Percentiles rank a stretch among this genome's conserved stretches.
Conservation (phyloP, 257 asterid genomes). For the Fraxinus quadrangulata region DNA sequence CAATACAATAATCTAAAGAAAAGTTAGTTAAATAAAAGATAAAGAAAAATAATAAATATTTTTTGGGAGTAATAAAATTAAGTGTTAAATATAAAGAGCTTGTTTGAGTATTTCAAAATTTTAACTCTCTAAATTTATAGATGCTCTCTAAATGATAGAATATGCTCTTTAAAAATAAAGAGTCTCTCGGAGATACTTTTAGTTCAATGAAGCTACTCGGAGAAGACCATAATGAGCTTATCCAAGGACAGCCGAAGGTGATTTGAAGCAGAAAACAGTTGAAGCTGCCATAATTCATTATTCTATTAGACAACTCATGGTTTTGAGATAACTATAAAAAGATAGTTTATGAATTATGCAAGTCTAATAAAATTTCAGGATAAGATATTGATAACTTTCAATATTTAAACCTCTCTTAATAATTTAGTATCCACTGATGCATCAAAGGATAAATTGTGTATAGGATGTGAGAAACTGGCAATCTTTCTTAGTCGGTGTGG, state of each 20-base stretch:
- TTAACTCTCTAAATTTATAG: no score
- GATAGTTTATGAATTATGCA: neutral
- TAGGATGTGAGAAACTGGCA: neutral
- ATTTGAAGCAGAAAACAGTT: neutral
- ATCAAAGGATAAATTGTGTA: neutral
- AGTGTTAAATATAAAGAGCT: no score
- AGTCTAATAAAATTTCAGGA: neutral
- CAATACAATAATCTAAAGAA: no score
- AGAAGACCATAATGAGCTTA: constrained; percentile 1
- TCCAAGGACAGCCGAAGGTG: neutral
- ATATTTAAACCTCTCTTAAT: neutral
- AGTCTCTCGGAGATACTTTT: no score
- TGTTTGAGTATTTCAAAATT: no score
- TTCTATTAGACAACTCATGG: neutral
- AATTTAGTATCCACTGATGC: neutral
- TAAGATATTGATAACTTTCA: neutral
- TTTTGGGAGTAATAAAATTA: no score
- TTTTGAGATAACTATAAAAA: neutral
- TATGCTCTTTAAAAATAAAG: no score
- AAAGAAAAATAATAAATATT: no score
- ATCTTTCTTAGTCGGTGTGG: neutral
- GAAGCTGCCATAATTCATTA: neutral
- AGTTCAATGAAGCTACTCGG: constrained; percentile 5
- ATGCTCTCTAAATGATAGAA: no score
- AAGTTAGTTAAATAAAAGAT: no score